Base-by-base conservation (phyloP, 768 basidiomycete species). In the Flagelloscypha sp. region DNA sequence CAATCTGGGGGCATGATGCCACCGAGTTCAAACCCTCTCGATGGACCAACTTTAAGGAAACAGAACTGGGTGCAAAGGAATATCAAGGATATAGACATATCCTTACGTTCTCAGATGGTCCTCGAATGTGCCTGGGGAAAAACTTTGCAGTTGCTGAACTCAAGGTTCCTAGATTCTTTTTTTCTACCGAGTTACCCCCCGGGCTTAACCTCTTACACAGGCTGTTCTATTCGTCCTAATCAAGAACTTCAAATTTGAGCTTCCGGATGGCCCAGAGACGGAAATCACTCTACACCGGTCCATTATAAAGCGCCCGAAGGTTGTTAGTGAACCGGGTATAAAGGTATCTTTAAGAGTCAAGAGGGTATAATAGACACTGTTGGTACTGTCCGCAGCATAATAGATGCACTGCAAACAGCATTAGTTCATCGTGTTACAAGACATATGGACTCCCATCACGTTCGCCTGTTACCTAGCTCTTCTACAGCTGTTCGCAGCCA, bases 221-320 rank as follows among this genome's bases (percentile, higher is more conserved):
- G n/a, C n/a, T n/a, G n/a, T n/a, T 4, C 40, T 65, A 10, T 50
- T 42, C 2, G 51, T 63, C 5, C 47, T 66, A 1, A 48, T 65
- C 30, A 43, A 47, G 7, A 46, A 52, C 35, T 58, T 40, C 30
- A 38, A 30, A 5, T 56, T 58, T 34, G 48, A 49, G 35, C 46
- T 48, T 20, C 47, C 43, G 1, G 53, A 53, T 29, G 59, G 63
- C 1, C 46, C 48, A 1, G 40, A 39, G 2, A 54, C 58, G 3
- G 31, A 49, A 38, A 35, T 58, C 16, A 50, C 40, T 7, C 37
- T 7, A 8, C 44, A 50, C 27, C 2, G 32, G 2, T 35, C 35
- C 8, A 30, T 50, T 10, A 31, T 50, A 7, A 34, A 30, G n/a
- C 30, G 50, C 13, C 46, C 50, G 9, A 45, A 43, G 24, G 37